Base-by-base conservation (phyloP, 163 green algal species). In the Volvox carteri region DNA sequence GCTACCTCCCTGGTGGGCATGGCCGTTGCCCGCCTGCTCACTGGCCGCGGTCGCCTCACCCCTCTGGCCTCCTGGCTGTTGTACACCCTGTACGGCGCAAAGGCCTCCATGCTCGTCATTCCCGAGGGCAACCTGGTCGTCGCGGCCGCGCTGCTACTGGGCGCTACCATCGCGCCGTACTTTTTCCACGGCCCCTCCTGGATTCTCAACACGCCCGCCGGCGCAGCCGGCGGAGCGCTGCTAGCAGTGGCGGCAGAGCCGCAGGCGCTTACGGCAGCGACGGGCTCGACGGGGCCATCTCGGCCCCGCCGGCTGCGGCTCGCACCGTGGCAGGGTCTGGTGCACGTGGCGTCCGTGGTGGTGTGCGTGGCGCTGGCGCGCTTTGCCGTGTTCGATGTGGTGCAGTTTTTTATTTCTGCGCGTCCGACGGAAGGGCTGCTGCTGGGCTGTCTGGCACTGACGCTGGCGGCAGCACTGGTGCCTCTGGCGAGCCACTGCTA, bases 371-470 rank as follows among this genome's bases (percentile, higher is more conserved):
- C 73, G 6, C 87, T 95, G 9, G 96, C 95, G 28, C 94, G 98
- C 30, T 98, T 98, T 88, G 96, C 96, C 8, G 78, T 99, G 23
- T 99, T 99, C 89, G 97, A 99, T 76, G 91, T 97, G 2, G 91
- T 98, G 75, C 90, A 93, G 84, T 92, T 92, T 56, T 35, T 94
- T 0, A 48, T 89, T 28, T 93, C 91, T 23, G 81, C 92, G 7
- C 93, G 95, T 33, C 97, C 97, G 14, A 92, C 92, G 9, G 96
- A 99, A 87, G 97, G 94, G 2, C 65, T 97, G 39, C 86, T 98
- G 85, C 84, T 98, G 33, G 97, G 97, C 30, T 67, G 90, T 42
- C 93, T 99, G 86, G 50, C 98, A 16, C 85, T 97, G n/a, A 85
- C 86, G 16, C 39, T 76, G 50, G 93, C 95, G 11, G 90, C 84